Evolutionary conservation across 1,284 basidiomycete genomes (phyloP).

Genomic region (Rhodotorula sp.): DNA sequence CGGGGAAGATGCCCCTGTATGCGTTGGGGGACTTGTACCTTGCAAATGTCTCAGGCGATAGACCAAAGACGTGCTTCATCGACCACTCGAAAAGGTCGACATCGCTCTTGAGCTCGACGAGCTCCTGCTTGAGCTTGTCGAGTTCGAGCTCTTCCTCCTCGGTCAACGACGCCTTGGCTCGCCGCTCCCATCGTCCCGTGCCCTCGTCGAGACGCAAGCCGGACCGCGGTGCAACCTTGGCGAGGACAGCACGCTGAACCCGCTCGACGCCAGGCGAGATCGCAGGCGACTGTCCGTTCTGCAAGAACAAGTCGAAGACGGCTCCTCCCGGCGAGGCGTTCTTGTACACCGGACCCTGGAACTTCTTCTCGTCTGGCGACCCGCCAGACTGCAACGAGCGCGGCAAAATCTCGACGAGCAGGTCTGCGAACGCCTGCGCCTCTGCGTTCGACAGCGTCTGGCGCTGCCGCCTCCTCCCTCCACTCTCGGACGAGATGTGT

Average conservation of each 20-base stretch:
- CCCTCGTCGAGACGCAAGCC: not conserved
- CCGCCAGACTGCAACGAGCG: slow-evolving; percentile 2
- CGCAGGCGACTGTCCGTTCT: not conserved
- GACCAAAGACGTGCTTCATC: slow-evolving; percentile 24
- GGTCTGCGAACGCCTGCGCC: slow-evolving; percentile 32
- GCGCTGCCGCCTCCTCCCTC: slow-evolving; percentile 13
- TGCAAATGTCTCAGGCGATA: not conserved
- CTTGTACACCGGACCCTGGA: not conserved
- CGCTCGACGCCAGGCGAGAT: not conserved
- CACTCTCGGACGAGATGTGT: too few relatives aligned
- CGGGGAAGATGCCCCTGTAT: slow-evolving; percentile 12
- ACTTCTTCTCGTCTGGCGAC: too few relatives aligned
- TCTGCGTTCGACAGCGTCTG: slow-evolving; percentile 29
- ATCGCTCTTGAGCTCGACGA: slow-evolving; percentile 13
- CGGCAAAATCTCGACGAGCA: slow-evolving; percentile 36
- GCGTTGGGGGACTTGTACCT: too few relatives aligned
- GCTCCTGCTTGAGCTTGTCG: slow-evolving; percentile 23
- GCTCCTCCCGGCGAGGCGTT: not conserved
- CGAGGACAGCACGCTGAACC: slow-evolving; percentile 15
- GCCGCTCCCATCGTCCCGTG: not conserved
- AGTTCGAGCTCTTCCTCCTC: slow-evolving; percentile 16
- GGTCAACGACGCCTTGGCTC: slow-evolving; percentile 1
- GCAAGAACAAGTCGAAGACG: slow-evolving; percentile 11
- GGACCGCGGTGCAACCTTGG: not conserved
- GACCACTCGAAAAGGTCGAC: slow-evolving; percentile 22